Evolutionary conservation across 495 filamentous ascomycete species (phyloP).

Genomic region (Daldinia childiae): DNA sequence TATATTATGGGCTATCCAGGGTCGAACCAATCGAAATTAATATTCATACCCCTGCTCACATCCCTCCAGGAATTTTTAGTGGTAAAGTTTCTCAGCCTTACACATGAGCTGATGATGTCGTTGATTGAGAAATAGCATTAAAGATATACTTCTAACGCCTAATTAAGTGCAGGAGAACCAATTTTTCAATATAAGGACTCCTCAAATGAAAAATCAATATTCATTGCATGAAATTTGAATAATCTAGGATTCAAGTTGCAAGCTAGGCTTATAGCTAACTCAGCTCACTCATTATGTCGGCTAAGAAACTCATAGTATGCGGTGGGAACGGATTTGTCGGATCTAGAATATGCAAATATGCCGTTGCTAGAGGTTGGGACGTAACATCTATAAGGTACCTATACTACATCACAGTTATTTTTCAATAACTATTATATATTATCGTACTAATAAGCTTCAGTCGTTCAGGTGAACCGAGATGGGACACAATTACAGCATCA

Average conservation of each 20-base stretch:
- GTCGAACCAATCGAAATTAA: not conserved
- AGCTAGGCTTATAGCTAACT: conserved; percentile 3
- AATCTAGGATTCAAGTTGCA: not conserved
- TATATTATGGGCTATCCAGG: not conserved
- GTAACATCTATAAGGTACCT: conserved; percentile 86
- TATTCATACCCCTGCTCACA: not conserved
- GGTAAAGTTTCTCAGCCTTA: conserved; percentile 10
- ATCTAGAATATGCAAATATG: conserved; percentile 90
- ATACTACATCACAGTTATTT: not conserved
- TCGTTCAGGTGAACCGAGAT: conserved; percentile 87
- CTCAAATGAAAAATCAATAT: not conserved
- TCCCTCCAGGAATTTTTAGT: conserved; percentile 9
- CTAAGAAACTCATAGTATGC: conserved; percentile 83
- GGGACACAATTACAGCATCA: conserved; percentile 81
- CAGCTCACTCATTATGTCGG: conserved; percentile 43
- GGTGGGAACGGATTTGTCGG: conserved; percentile 97
- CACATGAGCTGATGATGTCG: conserved; percentile 19
- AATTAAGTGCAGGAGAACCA: no score
- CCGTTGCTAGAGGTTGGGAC: conserved; percentile 81
- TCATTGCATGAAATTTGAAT: not conserved
- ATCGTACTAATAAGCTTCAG: conserved; percentile 51
- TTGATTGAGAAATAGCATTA: no score
- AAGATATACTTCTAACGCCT: no score
- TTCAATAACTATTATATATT: conserved; percentile 15
- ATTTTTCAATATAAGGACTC: not conserved